These are phyloP conservation scores for Piper betle DNA, from an alignment of 164 flowering plant species.

Conservation along the genomic window DNA sequence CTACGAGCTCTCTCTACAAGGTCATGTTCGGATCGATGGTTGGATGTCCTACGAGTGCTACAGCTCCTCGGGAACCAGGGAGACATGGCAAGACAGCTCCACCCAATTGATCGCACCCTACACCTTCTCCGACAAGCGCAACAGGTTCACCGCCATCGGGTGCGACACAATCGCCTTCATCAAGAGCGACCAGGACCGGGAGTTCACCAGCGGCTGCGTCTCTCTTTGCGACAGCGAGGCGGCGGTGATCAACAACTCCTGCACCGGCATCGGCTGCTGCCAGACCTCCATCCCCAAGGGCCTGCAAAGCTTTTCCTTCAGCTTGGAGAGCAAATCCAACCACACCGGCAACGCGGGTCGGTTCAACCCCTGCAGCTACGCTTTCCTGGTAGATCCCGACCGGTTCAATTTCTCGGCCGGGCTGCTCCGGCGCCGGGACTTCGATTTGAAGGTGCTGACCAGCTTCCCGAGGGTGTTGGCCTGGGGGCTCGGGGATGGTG, in stretches of 20 bases:
- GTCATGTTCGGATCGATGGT: neutral
- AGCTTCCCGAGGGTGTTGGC: constrained; percentile 17
- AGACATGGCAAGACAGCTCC: neutral
- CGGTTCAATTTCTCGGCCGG: neutral
- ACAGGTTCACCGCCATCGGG: constrained; percentile 8
- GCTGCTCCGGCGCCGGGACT: neutral
- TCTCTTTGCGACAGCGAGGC: neutral
- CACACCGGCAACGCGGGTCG: neutral
- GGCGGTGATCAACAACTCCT: neutral
- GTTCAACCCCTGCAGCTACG: constrained; percentile 3
- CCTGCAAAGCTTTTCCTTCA: neutral
- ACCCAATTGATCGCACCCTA: neutral
- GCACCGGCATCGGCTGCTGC: constrained; percentile 7
- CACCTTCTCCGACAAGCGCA: neutral
- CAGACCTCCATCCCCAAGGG: constrained; percentile 1
- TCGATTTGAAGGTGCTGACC: neutral
- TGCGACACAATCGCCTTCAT: constrained; percentile 2
- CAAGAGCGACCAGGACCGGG: neutral
- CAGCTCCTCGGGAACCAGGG: neutral
- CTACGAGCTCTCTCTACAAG: neutral
- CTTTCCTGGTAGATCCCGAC: constrained; percentile 2
- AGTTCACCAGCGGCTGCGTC: neutral
- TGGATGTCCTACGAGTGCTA: neutral
- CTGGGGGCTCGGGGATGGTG: constrained; percentile 25
- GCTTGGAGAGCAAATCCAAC: neutral